Evolutionary conservation across 148 eudicot species (phyloP).

Genomic region (Mesembryanthemum crystallinum): DNA sequence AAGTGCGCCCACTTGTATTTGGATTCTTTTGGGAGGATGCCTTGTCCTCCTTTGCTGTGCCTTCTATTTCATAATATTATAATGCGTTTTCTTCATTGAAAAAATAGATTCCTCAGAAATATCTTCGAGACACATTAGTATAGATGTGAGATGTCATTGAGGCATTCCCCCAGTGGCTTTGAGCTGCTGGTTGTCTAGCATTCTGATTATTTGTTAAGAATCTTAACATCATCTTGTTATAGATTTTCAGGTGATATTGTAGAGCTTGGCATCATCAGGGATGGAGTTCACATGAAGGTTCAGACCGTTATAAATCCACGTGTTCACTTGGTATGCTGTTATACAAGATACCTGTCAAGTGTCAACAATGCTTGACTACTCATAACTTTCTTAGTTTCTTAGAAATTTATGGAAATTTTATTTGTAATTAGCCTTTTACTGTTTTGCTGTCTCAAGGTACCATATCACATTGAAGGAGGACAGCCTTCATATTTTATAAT

Average conservation of each 20-base stretch:
- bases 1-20: too few relatives aligned
- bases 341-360: not conserved
- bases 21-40: too few relatives aligned
- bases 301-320: constrained; percentile 70
- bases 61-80: too few relatives aligned
- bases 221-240: constrained; percentile 33
- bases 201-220: not conserved
- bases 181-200: not conserved
- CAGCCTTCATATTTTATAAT: constrained; percentile 90
- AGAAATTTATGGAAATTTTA: too few relatives aligned
- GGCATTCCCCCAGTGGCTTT: not conserved
- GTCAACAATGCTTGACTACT: not conserved
- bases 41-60: too few relatives aligned
- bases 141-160: constrained; percentile 2
- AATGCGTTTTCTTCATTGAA: too few relatives aligned
- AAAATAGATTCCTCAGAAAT: not conserved
- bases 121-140: not conserved
- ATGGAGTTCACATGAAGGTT: constrained; percentile 67
- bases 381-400: too few relatives aligned
- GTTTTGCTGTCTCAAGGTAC: constrained; percentile 49
- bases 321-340: constrained; percentile 72
- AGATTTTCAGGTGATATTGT: constrained; percentile 89
- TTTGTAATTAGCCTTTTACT: not conserved
- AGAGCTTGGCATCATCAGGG: constrained; percentile 85
- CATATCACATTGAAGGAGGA: constrained; percentile 88